Evolutionary conservation across 2,329 filamentous ascomycete species (phyloP).

Genomic region (Phyllachora maydis): DNA sequence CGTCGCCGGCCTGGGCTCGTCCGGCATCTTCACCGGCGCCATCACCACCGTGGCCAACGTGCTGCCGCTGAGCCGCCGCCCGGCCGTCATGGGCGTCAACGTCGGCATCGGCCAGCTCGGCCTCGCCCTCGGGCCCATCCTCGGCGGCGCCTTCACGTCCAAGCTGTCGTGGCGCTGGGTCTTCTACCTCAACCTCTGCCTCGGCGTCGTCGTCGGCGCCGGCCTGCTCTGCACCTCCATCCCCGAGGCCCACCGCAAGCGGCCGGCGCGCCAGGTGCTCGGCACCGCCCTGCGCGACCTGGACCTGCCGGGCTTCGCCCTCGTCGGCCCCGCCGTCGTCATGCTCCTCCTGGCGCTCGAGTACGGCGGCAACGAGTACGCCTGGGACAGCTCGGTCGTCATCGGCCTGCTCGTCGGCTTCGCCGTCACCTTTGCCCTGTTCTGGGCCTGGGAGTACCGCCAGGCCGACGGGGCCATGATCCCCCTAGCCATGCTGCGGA

Average conservation of each 20-base stretch:
- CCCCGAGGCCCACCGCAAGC: neutral
- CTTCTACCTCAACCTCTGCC: slow-evolving; percentile 5
- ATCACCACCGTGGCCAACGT: neutral
- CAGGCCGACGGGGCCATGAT: slow-evolving; percentile 9
- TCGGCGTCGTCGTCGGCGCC: slow-evolving; percentile 2
- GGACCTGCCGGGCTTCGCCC: slow-evolving; percentile 5
- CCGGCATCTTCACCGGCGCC: slow-evolving; percentile 1
- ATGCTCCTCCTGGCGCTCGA: slow-evolving; percentile 11
- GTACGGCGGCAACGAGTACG: slow-evolving; percentile 10
- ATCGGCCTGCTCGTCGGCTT: slow-evolving; percentile 7
- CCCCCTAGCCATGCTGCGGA: slow-evolving; percentile 4
- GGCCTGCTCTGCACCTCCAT: neutral
- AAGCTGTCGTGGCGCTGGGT: slow-evolving; percentile 4
- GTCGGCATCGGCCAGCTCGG: slow-evolving; percentile 4
- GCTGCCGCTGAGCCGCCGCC: neutral
- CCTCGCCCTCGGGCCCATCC: slow-evolving; percentile 9
- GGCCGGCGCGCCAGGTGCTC: slow-evolving; percentile 1
- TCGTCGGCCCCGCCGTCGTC: slow-evolving; percentile 10
- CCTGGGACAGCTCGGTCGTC: slow-evolving; percentile 8
- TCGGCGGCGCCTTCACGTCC: slow-evolving; percentile 1
- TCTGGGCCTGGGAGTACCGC: slow-evolving; percentile 7
- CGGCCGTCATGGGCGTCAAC: neutral
- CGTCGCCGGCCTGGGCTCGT: slow-evolving; percentile 1
- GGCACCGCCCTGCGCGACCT: slow-evolving; percentile 3
- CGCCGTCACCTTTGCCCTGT: slow-evolving; percentile 4